Evolutionary conservation across 179 eudicot species (phyloP).

Genomic region (Patellifolia procumbens): DNA sequence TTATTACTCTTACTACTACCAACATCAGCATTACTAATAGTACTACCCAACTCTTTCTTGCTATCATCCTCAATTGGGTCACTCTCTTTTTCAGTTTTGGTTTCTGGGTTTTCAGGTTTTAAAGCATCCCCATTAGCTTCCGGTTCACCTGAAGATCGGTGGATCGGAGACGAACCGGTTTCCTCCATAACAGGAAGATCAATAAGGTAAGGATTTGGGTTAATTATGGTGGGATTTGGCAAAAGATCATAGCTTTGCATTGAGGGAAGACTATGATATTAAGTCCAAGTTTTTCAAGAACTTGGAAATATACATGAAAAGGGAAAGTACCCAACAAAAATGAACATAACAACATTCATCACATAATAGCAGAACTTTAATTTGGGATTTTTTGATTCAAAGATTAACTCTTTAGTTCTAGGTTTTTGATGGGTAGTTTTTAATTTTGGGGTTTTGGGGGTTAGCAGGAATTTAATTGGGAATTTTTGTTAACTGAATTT

Average conservation of each 20-base stretch:
- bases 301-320: not conserved
- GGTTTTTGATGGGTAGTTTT: slow-evolving; percentile 15
- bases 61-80: slow-evolving; percentile 23
- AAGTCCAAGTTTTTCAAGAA: not conserved
- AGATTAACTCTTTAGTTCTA: slow-evolving; percentile 10
- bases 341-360: slow-evolving; percentile 3
- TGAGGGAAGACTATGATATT: slow-evolving; percentile 1
- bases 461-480: not conserved
- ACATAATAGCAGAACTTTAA: no score
- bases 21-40: slow-evolving; percentile 5
- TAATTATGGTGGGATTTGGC: slow-evolving; percentile 31
- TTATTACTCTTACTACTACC: slow-evolving; percentile 27
- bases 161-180: slow-evolving; percentile 64
- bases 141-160: slow-evolving; percentile 24
- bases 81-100: slow-evolving; percentile 13
- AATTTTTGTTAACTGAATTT: not conserved
- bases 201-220: slow-evolving; percentile 33
- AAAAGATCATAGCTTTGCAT: slow-evolving; percentile 42
- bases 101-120: slow-evolving; percentile 17
- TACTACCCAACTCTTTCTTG: slow-evolving; percentile 14
- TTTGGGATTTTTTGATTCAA: slow-evolving; percentile 2
- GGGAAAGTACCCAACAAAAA: not conserved
- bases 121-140: slow-evolving; percentile 30
- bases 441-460: slow-evolving; percentile 8
- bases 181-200: slow-evolving; percentile 50